phyloP scores from a whole-genome alignment of 2,329 filamentous ascomycete species.

The Pleurostoma richardsiae region DNA sequence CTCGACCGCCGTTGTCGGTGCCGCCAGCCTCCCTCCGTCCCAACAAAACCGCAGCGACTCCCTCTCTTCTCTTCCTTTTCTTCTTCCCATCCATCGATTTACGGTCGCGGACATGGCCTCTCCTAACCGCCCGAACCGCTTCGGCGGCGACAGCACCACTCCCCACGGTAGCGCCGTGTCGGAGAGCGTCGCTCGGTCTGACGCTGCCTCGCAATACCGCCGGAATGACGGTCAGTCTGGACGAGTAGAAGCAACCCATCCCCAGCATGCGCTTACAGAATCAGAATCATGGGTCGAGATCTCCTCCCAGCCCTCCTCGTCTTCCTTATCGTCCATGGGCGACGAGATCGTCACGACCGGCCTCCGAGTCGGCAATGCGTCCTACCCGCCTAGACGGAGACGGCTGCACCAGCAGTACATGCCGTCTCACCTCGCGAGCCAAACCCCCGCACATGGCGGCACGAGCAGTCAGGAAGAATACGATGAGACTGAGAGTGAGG shows the following conservation, averaged over 20 bases:
- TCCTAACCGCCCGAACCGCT: conserved; percentile 12
- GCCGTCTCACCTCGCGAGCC: conserved; percentile 27
- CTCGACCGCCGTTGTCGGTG: too few relatives aligned
- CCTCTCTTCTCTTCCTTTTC: not conserved
- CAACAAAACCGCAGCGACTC: too few relatives aligned
- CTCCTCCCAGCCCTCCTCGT: conserved; percentile 86
- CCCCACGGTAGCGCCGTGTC: conserved; percentile 11
- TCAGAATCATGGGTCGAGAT: conserved; percentile 97
- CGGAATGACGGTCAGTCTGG: conserved; percentile 25
- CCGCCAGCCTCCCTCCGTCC: too few relatives aligned
- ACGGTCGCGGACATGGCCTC: conserved; percentile 11
- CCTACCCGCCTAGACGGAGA: conserved; percentile 56
- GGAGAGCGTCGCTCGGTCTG: conserved; percentile 9
- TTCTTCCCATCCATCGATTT: not conserved
- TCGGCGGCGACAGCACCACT: conserved; percentile 6
- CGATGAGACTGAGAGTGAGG: conserved; percentile 88
- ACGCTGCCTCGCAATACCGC: conserved; percentile 15
- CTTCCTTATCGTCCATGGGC: conserved; percentile 77
- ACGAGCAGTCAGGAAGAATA: conserved; percentile 90
- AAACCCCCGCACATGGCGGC: conserved; percentile 34
- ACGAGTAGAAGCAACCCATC: not conserved
- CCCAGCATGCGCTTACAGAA: conserved; percentile 14
- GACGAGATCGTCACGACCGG: conserved; percentile 92
- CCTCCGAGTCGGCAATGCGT: conserved; percentile 65
- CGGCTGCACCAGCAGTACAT: conserved; percentile 37